Conservation (phyloP, 2,329 filamentous ascomycete species). For the Paramyrothecium roridum region DNA sequence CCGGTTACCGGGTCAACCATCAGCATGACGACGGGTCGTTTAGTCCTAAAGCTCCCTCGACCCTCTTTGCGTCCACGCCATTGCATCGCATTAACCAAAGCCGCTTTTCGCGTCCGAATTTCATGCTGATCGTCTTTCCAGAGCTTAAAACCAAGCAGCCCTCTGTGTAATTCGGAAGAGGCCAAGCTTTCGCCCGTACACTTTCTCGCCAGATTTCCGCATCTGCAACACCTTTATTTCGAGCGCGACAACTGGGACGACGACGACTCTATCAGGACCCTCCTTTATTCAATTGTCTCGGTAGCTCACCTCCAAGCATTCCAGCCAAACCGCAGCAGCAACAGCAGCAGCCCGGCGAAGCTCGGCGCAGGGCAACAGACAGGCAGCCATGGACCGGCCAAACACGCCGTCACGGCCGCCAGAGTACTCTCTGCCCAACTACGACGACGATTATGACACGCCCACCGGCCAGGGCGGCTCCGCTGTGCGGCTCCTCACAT, state of each 20-base stretch:
- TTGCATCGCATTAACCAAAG: neutral
- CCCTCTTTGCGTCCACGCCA: neutral
- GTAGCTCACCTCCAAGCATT: neutral
- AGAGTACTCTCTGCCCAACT: constrained; percentile 54
- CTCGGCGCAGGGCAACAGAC: neutral
- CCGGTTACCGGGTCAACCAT: neutral
- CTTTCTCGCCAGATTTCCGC: neutral
- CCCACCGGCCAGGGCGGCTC: constrained; percentile 46
- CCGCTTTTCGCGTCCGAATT: too few species aligned
- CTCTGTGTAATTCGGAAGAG: too few species aligned
- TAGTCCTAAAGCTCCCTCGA: neutral
- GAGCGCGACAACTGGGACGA: neutral
- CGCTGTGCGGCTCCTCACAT: constrained; percentile 59
- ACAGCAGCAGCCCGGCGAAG: constrained; percentile 21
- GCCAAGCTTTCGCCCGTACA: too few species aligned
- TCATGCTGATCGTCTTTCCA: neutral
- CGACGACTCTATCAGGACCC: neutral
- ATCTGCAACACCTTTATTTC: neutral
- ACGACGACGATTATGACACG: constrained; percentile 53
- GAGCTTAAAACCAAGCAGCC: too few species aligned
- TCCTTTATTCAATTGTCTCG: neutral
- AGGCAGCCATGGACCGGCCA: constrained; percentile 46
- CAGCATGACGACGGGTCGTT: neutral
- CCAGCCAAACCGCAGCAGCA: neutral
- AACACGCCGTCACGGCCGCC: constrained; percentile 51